Evolutionary conservation across 2,329 filamentous ascomycete species (phyloP), one percentile per base, ranked within the genome.

Genomic region (Diaporthe citri): DNA sequence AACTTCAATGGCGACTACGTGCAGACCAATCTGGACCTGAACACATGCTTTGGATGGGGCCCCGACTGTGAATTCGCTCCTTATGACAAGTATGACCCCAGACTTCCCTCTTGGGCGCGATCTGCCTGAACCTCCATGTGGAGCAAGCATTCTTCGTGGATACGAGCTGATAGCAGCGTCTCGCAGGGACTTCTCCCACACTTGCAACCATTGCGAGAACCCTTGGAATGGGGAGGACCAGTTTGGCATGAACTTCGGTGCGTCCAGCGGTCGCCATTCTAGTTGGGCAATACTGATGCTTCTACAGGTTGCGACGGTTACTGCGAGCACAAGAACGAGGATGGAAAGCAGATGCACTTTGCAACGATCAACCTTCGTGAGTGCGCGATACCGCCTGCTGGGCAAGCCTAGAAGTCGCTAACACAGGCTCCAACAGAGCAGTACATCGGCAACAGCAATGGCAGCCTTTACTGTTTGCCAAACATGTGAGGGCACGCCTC

Each of bases 31-130:
- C 36, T 70, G 48, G 66, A 70, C 25, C 51, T 70, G n/a, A 39
- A 70, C 51, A 43, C 52, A 7, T 70, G 51, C 12, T 56, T 70
- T 9, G 36, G 51, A 5, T 70, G 66, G 66, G 36, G n/a, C n/a
- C n/a, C 1, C 25, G 28, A 31, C 22, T 56, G 66, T 4, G 25
- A 52, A 5, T 46, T 70, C 36, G 17, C 15, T 55, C 66, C 48
- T 36, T 22, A 36, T n/a, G 48, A 36, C 48, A 56, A 36, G 66
- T 56, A 56, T 41, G 66, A 52, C 48, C n/a, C 43, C 17, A 48
- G 20, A 6, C 8, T n/a, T n/a, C n/a, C n/a, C n/a, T n/a, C n/a
- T n/a, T n/a, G 43, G 6, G 15, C 48, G 8, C 22, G 22, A 36
- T 12, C 28, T 57, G 31, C 9, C 55, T 4, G 7, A 22, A 20